A percentile compares a stretch with the other conserved stretches of the same genome.
Conservation (phyloP, 2,329 filamentous ascomycete species). For the Venturia pyrina region DNA sequence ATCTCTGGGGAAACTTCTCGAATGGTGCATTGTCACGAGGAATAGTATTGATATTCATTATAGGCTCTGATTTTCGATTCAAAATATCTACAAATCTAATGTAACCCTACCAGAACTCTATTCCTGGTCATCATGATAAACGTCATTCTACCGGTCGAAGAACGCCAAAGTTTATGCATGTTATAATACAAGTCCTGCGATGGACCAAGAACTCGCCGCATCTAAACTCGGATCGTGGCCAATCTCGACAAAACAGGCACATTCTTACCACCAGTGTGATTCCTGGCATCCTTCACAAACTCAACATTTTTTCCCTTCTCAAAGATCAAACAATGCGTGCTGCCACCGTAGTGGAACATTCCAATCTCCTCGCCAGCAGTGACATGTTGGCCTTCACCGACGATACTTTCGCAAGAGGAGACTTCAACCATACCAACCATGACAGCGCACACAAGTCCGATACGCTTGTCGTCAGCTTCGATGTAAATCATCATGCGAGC, state of each 20-base stretch:
- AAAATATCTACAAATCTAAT: no score
- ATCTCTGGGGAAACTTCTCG: no score
- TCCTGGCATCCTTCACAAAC: constrained; percentile 16
- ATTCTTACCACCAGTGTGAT: not conserved
- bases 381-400: constrained; percentile 54
- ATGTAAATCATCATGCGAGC: constrained; percentile 62
- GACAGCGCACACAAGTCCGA: constrained; percentile 62
- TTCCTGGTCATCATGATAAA: no score
- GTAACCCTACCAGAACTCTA: no score
- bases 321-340: constrained; percentile 60
- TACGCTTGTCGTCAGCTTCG: constrained; percentile 55
- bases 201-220: not conserved
- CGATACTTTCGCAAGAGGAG: constrained; percentile 60
- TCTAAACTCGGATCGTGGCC: not conserved
- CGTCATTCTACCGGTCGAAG: no score
- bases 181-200: no score
- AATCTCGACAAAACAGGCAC: not conserved
- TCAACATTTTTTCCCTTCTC: constrained; percentile 41
- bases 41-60: no score
- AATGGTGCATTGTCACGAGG: no score
- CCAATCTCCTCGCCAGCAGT: constrained; percentile 62
- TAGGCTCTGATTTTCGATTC: no score
- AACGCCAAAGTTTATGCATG: no score
- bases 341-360: constrained; percentile 76
- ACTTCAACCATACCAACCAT: constrained; percentile 71